These are phyloP conservation scores for Phytophthora pisi DNA, from an alignment of 352 stramenopile species.

Conservation along the genomic window DNA sequence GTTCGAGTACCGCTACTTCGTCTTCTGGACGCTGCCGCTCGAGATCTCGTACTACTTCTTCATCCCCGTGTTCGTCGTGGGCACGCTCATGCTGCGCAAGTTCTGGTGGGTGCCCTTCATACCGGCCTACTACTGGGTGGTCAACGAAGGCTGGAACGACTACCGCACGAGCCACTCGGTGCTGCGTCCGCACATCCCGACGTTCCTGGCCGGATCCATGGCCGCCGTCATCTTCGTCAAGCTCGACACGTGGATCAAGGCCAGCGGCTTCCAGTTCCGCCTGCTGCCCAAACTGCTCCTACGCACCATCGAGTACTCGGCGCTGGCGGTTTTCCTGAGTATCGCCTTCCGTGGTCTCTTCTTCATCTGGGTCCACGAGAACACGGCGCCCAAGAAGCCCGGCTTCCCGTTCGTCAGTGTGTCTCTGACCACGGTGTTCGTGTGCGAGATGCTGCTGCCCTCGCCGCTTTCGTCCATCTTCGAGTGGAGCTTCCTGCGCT, in stretches of 20 bases:
- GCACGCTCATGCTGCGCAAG: constrained; percentile 24
- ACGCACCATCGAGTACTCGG: constrained; percentile 25
- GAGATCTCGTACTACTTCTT: constrained; percentile 64
- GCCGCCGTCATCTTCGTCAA: constrained; percentile 44
- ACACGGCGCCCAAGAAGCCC: constrained; percentile 21
- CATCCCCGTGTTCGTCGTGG: constrained; percentile 46
- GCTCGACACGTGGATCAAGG: constrained; percentile 34
- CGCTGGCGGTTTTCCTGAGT: constrained; percentile 39
- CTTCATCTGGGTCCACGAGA: constrained; percentile 51
- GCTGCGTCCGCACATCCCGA: constrained; percentile 37
- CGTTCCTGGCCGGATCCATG: constrained; percentile 48
- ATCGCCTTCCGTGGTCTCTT: constrained; percentile 39
- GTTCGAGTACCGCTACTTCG: constrained; percentile 46
- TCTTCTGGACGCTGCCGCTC: constrained; percentile 58
- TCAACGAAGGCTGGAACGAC: constrained; percentile 35
- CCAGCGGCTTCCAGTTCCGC: constrained; percentile 36
- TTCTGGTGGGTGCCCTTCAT: constrained; percentile 45
- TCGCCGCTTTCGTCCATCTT: constrained; percentile 40
- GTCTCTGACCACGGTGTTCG: constrained; percentile 34
- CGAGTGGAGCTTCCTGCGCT: constrained; percentile 50
- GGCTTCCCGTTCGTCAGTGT: constrained; percentile 45
- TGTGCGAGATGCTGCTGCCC: constrained; percentile 46
- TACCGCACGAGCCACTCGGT: constrained; percentile 31
- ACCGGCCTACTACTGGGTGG: constrained; percentile 37
- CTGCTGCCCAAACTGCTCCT: constrained; percentile 25